phyloP scores from a whole-genome alignment of 208 protist species.

The Trichomonas tenax region DNA sequence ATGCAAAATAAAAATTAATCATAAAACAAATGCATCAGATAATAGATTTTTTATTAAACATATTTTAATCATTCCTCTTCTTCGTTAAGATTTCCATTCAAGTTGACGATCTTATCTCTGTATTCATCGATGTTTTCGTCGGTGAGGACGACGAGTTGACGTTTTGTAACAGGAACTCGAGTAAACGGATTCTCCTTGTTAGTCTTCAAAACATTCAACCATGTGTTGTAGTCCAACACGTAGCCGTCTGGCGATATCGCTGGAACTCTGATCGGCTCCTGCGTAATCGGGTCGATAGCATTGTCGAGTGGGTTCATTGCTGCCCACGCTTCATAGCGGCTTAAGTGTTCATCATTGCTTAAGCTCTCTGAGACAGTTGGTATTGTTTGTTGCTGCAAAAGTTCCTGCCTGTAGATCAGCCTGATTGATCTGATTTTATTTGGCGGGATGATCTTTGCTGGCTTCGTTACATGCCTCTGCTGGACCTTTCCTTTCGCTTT shows the following conservation, averaged over 20 bases:
- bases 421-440: neutral
- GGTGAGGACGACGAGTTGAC: neutral
- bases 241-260: constrained; percentile 6
- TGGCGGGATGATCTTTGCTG: neutral
- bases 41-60: no score
- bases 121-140: neutral
- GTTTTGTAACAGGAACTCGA: neutral
- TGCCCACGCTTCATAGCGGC: neutral
- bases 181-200: neutral
- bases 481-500: neutral
- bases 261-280: neutral
- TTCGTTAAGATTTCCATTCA: neutral
- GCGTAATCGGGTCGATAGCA: neutral
- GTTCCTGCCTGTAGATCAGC: neutral
- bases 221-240: constrained; percentile 14
- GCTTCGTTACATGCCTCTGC: neutral
- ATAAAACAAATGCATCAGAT: no score
- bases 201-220: neutral
- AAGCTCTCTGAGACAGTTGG: neutral
- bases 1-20: no score
- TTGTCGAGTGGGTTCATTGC: neutral
- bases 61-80: neutral
- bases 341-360: neutral
- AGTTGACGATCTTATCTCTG: neutral
- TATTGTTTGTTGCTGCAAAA: neutral